Evolutionary conservation across 2,329 filamentous ascomycete species (phyloP), one percentile per base, ranked within the genome.

Genomic region (Fusarium redolens): DNA sequence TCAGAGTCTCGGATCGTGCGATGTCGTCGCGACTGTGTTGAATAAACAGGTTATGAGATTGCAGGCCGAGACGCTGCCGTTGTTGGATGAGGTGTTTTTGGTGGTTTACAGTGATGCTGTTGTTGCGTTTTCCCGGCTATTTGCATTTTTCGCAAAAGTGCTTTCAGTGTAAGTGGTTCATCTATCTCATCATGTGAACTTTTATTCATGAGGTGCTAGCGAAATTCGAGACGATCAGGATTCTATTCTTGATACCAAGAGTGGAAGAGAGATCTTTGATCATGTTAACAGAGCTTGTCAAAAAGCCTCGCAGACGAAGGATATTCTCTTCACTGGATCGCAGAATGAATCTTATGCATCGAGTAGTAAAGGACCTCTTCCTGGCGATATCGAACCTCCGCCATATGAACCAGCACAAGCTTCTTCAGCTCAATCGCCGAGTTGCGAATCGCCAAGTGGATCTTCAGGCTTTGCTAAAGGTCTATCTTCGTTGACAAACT

Each of bases 1-100:
- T 56, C 71, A 75, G 17, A 76, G 72, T 14, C 68, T 83, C 3
- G 67, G 65, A 28, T 75, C 70, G 9, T 82, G 81, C 51, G 79
- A 81, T 65, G 71, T 64, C 7, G 69, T 75, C 7, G 69, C 73
- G 25, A 80, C 78, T 3, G 73, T 73, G 20, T 52, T 82, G 41
- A 78, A 79, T 44, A 82, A 82, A 68, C 81, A 83, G 74, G 57
- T 81, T 1, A 78, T 80, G 76, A 75, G 80, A 7, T 62, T 83
- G 55, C 76, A 78, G 37, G 61, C 73, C 0, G 72, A 76, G 25
- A 79, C 73, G 25, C 62, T 78, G 30, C 51, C 54, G 2, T 55
- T 65, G 17, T 18, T 81, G 28, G 77, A 81, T 59, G 63, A 68
- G 30, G 72, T 73, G 13, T 78, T 79, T 66, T 38, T 82, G 31